Percentiles rank a stretch among this genome's conserved stretches.
These are phyloP conservation scores for Nephromyces sp. DNA, from an alignment of 169 alveolate genomes.

Conservation along the genomic window DNA sequence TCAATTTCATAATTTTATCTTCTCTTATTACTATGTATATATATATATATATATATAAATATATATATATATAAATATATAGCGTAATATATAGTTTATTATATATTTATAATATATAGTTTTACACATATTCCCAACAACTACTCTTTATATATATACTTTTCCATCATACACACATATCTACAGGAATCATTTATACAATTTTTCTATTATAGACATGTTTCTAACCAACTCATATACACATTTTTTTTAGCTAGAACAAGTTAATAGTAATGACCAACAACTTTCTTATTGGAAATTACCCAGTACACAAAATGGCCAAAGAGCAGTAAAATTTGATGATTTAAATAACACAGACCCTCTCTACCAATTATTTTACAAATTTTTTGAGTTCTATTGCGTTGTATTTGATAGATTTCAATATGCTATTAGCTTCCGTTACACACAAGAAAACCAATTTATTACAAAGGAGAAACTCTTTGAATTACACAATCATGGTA, in stretches of 20 bases:
- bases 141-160: no score
- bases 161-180: no score
- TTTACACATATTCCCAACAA: no score
- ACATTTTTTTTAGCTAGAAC: not conserved
- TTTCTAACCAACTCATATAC: no score
- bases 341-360: not conserved
- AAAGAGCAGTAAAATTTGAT: not conserved
- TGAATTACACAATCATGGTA: not conserved
- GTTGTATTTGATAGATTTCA: not conserved
- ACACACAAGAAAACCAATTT: not conserved
- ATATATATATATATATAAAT: no score
- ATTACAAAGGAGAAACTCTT: not conserved
- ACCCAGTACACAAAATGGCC: not conserved
- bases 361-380: not conserved
- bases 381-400: not conserved
- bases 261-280: not conserved
- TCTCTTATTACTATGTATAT: no score
- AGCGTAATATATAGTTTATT: no score
- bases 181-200: no score
- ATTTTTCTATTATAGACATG: no score
- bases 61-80: no score
- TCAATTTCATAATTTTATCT: no score
- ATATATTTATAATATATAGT: no score
- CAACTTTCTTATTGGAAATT: not conserved
- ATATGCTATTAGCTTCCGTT: not conserved